Base-by-base conservation (phyloP, 176 grass and related monocot genomes). In the Oryza glaberrima region DNA sequence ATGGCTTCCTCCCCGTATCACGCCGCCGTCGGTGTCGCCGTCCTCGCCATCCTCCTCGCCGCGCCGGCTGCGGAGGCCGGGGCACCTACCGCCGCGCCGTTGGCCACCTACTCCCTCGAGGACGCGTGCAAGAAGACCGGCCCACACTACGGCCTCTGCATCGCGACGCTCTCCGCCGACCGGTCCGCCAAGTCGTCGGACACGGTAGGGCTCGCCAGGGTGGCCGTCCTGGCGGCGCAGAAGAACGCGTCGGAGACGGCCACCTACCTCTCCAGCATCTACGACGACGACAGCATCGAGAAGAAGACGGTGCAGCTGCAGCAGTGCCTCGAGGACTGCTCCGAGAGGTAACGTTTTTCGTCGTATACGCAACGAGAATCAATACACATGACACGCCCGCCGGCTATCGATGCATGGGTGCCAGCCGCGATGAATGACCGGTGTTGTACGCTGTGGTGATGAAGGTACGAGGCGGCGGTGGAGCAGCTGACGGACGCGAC, bases 271-370 rank as follows among this genome's bases (percentile, higher is more conserved):
- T 79, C 78, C 9, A 77, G 71, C 83, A 61, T 93, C 48, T 76
- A 82, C 60, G 69, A 87, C 69, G 84, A 92, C 30, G 82, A 85
- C n/a, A 77, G 83, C 49, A 17, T 86, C 4, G 77, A 69, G 65
- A 84, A 82, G 72, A 86, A 86, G 78, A 89, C 88, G 67, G 41
- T 83, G 2, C 79, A 85, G 69, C 70, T 94, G 74, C 86, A 97
- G 64, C 88, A 97, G 58, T 94, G 90, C 69, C 81, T 94, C 1
- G 90, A 88, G 48, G 88, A 89, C 67, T 92, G 88, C 73, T 77
- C 79, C 58, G 83, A 88, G 26, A 75, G 72, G 85, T 36, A 36
- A 36, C 35, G 35, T 32, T 32, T 32, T 32, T 32, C 30, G 30
- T 36, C 35, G 35, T 36, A 36, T 36, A 36, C 35, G 35, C 35